phyloP scores from a whole-genome alignment of 2,329 filamentous ascomycete species.

The Fusarium piperis region DNA sequence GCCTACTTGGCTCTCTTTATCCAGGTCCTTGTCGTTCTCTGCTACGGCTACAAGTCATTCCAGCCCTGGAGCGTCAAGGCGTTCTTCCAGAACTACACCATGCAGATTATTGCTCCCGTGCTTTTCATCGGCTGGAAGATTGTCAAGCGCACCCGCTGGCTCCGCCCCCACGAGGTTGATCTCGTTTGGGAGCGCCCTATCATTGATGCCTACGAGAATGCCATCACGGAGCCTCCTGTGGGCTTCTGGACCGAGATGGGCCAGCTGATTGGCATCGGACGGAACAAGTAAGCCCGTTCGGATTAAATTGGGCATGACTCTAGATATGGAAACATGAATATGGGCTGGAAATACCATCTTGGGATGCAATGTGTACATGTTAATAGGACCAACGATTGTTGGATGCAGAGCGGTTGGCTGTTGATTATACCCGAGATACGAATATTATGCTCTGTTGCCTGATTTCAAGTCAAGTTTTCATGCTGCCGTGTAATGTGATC shows the following conservation, averaged over 20 bases:
- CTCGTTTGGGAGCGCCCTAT: slow-evolving; percentile 68
- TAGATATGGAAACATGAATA: not conserved
- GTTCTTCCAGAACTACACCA: slow-evolving; percentile 66
- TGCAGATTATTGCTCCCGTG: slow-evolving; percentile 63
- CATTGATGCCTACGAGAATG: slow-evolving; percentile 67
- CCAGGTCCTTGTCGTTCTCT: slow-evolving; percentile 56
- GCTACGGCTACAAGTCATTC: slow-evolving; percentile 67
- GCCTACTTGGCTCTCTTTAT: slow-evolving; percentile 57
- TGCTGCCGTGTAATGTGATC: not conserved
- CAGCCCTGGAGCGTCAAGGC: slow-evolving; percentile 57
- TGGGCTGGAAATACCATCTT: slow-evolving; percentile 1
- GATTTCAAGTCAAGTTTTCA: not conserved
- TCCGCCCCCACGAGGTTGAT: slow-evolving; percentile 65
- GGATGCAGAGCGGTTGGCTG: slow-evolving; percentile 14
- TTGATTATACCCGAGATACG: slow-evolving; percentile 40
- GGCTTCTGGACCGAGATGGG: slow-evolving; percentile 66
- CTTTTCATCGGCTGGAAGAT: slow-evolving; percentile 72
- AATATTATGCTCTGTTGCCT: slow-evolving; percentile 19
- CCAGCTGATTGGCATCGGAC: slow-evolving; percentile 29
- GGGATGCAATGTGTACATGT: slow-evolving; percentile 16
- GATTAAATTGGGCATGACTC: slow-evolving; percentile 1
- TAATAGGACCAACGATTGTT: slow-evolving; percentile 24
- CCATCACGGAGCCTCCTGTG: slow-evolving; percentile 58
- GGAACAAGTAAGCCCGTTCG: slow-evolving; percentile 4
- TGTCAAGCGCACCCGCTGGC: slow-evolving; percentile 65